Conservation (phyloP, 1,284 basidiomycete genomes). For the Moniliophthora roreri region DNA sequence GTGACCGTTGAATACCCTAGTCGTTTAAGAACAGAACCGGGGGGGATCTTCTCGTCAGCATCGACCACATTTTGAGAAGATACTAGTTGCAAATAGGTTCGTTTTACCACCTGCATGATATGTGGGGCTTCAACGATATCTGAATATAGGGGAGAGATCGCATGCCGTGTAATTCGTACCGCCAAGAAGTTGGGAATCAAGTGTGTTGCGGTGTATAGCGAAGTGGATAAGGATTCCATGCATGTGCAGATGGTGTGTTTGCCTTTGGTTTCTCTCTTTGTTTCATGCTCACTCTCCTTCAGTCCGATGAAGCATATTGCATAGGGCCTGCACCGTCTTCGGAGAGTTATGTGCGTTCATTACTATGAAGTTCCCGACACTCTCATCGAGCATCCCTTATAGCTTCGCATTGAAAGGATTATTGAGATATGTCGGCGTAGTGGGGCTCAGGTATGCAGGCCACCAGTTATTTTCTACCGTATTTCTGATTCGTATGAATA, state of each 20-base stretch:
- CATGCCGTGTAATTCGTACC: conserved; percentile 89
- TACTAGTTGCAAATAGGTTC: conserved; percentile 82
- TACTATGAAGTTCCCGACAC: not conserved
- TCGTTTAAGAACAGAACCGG: too few species aligned
- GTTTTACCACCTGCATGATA: conserved; percentile 7
- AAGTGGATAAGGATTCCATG: conserved; percentile 76
- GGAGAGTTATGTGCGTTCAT: conserved; percentile 79
- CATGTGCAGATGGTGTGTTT: conserved; percentile 70
- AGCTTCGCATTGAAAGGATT: conserved; percentile 89
- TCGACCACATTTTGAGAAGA: conserved; percentile 67
- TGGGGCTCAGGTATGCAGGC: conserved; percentile 80
- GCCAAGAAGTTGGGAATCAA: conserved; percentile 86
- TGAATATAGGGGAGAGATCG: conserved; percentile 81
- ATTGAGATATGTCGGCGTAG: conserved; percentile 77
- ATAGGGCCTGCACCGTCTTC: conserved; percentile 88
- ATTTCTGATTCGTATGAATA: conserved; percentile 17
- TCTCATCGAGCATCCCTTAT: conserved; percentile 1
- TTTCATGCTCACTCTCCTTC: not conserved
- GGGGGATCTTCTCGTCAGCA: not conserved
- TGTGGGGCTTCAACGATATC: not conserved
- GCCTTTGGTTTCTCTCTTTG: not conserved
- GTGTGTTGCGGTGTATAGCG: conserved; percentile 90
- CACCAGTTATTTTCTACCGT: conserved; percentile 69
- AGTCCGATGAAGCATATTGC: conserved; percentile 96
- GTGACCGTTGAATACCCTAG: too few species aligned